Percentiles rank a stretch among this genome's conserved stretches.
Conservation (phyloP, 768 basidiomycete species). For the Tylopilus vinaceipallidus region DNA sequence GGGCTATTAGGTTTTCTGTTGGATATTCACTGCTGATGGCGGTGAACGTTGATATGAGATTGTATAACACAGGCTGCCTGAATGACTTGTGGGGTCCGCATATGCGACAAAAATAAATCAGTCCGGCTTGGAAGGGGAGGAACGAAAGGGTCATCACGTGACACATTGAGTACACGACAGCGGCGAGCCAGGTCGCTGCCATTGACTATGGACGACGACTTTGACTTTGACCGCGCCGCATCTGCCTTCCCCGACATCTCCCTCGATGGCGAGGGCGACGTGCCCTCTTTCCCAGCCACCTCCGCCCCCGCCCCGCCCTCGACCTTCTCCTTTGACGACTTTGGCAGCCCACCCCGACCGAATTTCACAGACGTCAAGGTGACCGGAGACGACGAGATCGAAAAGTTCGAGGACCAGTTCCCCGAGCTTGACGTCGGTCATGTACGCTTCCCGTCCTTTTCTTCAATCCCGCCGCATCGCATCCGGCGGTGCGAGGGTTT, state of each 20-base stretch:
- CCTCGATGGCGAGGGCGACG: slow-evolving; percentile 61
- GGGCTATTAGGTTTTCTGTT: too few relatives aligned
- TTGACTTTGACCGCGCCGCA: slow-evolving; percentile 81
- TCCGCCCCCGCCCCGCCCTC: slow-evolving; percentile 33
- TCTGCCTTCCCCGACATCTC: slow-evolving; percentile 85
- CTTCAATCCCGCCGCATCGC: background rate
- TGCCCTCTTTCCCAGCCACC: slow-evolving; percentile 41
- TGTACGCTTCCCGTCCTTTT: slow-evolving; percentile 33
- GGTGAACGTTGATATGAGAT: too few relatives aligned
- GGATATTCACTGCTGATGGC: too few relatives aligned
- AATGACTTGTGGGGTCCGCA: too few relatives aligned
- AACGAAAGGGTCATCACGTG: slow-evolving; percentile 18
- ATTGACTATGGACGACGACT: slow-evolving; percentile 39
- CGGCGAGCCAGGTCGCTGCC: background rate
- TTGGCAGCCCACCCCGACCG: slow-evolving; percentile 47
- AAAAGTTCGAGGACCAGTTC: slow-evolving; percentile 83
- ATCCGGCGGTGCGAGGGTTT: slow-evolving; percentile 14
- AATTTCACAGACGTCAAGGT: slow-evolving; percentile 62
- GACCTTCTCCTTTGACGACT: slow-evolving; percentile 67
- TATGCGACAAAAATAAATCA: too few relatives aligned
- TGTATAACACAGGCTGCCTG: too few relatives aligned
- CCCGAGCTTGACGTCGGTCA: slow-evolving; percentile 66
- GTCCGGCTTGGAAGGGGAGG: too few relatives aligned
- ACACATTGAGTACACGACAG: background rate
- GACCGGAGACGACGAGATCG: slow-evolving; percentile 82